phyloP scores from a whole-genome alignment of 495 filamentous ascomycete species.

The Jackrogersella multiformis region DNA sequence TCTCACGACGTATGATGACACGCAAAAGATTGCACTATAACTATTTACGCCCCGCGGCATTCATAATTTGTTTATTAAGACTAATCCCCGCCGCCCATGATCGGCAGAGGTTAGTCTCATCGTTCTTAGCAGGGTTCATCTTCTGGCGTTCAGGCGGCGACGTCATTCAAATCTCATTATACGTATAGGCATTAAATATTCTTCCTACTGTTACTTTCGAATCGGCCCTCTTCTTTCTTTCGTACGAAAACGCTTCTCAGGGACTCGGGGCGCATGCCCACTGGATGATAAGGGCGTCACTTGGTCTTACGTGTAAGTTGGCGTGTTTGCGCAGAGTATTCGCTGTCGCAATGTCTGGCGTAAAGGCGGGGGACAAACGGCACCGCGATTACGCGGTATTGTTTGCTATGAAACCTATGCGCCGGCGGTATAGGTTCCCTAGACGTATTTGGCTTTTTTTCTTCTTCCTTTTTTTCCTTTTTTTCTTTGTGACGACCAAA shows the following conservation, averaged over 20 bases:
- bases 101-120: conserved; percentile 16
- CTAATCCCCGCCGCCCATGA: conserved; percentile 1
- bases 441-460: conserved; percentile 16
- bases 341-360: conserved; percentile 28
- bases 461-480: no score
- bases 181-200: conserved; percentile 35
- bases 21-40: conserved; percentile 49
- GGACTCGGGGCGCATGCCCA: conserved; percentile 12
- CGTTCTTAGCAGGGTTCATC: conserved; percentile 31
- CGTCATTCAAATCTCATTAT: conserved; percentile 24
- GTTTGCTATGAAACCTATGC: conserved; percentile 17
- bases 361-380: conserved; percentile 34
- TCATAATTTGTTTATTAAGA: conserved; percentile 37
- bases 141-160: conserved; percentile 39
- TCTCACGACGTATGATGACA: conserved; percentile 47
- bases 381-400: conserved; percentile 23
- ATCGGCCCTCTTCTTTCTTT: conserved; percentile 17
- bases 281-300: conserved; percentile 28
- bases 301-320: conserved; percentile 34
- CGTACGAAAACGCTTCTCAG: conserved; percentile 13
- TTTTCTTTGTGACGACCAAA: conserved; percentile 22
- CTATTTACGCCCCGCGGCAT: conserved; percentile 45
- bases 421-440: conserved; percentile 31
- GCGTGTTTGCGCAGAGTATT: conserved; percentile 31
- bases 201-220: conserved; percentile 18